A percentile compares a stretch with the other conserved stretches of the same genome.
phyloP scores from a whole-genome alignment of 352 stramenopile species.

The Globisporangium acanthophoron region DNA sequence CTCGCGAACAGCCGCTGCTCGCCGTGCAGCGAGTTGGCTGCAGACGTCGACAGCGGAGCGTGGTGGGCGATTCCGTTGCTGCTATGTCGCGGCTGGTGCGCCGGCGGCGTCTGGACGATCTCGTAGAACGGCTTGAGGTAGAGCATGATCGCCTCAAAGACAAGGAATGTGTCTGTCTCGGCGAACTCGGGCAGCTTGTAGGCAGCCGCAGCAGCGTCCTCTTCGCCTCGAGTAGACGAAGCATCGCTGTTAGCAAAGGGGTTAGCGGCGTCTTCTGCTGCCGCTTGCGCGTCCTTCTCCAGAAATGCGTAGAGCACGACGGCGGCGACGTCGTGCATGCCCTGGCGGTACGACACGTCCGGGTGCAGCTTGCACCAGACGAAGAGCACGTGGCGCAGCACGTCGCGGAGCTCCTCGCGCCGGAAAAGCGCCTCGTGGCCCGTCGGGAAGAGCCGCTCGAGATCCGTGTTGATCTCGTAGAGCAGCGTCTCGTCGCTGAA shows the following conservation, averaged over 20 bases:
- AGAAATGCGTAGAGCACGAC: slow-evolving; percentile 75
- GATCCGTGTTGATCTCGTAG: slow-evolving; percentile 79
- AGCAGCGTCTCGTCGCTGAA: slow-evolving; percentile 66
- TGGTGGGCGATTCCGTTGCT: neutral
- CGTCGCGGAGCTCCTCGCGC: slow-evolving; percentile 51
- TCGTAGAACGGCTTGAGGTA: slow-evolving; percentile 79
- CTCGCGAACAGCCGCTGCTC: slow-evolving; percentile 24
- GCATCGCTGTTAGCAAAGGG: slow-evolving; percentile 10
- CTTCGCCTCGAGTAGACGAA: neutral
- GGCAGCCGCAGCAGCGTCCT: neutral
- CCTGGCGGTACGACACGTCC: slow-evolving; percentile 78
- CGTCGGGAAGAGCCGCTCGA: slow-evolving; percentile 66
- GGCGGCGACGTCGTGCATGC: slow-evolving; percentile 79
- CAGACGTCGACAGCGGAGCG: neutral
- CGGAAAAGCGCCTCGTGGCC: slow-evolving; percentile 79
- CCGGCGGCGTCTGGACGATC: slow-evolving; percentile 38
- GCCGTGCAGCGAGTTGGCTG: slow-evolving; percentile 10
- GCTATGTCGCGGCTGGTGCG: too few species aligned
- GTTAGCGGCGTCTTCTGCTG: slow-evolving; percentile 4
- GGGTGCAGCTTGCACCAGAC: slow-evolving; percentile 79
- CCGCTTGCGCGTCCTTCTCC: slow-evolving; percentile 3
- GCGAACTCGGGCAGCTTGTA: slow-evolving; percentile 30
- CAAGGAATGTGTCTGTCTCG: slow-evolving; percentile 62
- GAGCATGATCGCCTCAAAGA: slow-evolving; percentile 75
- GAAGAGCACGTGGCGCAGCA: slow-evolving; percentile 74